Conservation (phyloP, 2,329 filamentous ascomycete genomes). For the Paecilomyces sp. region DNA sequence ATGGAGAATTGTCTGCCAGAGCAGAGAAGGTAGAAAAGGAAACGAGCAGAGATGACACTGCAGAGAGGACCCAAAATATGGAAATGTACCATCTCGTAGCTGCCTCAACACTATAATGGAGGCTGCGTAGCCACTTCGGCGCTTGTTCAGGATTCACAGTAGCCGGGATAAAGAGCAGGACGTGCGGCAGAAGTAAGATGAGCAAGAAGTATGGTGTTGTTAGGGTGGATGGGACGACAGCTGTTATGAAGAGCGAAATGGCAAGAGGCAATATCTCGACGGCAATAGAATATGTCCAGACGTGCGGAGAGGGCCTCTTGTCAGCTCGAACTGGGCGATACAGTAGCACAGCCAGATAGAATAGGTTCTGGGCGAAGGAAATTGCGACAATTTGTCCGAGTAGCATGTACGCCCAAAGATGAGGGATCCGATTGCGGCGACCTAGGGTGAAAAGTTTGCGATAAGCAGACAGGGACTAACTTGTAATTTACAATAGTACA, state of each 20-base stretch:
- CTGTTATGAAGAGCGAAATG: conserved; percentile 12
- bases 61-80: conserved; percentile 20
- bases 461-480: background rate
- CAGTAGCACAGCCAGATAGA: conserved; percentile 53
- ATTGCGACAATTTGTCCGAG: conserved; percentile 55
- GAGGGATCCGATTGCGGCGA: conserved; percentile 48
- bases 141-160: conserved; percentile 3
- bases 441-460: conserved; percentile 19
- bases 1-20: conserved; percentile 1
- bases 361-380: conserved; percentile 57
- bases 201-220: conserved; percentile 15
- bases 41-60: conserved; percentile 21
- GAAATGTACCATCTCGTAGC: conserved; percentile 5
- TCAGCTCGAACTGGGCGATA: background rate
- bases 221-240: conserved; percentile 11
- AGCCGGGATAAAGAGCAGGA: conserved; percentile 16
- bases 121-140: conserved; percentile 1
- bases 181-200: conserved; percentile 13
- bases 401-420: conserved; percentile 50
- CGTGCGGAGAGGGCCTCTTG: background rate
- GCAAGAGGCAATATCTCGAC: conserved; percentile 7
- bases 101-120: background rate
- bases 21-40: conserved; percentile 10
- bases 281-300: conserved; percentile 6
- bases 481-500: background rate